phyloP scores from a whole-genome alignment of 1,139 yeast genomes.

The Zygosaccharomyces sapae region DNA sequence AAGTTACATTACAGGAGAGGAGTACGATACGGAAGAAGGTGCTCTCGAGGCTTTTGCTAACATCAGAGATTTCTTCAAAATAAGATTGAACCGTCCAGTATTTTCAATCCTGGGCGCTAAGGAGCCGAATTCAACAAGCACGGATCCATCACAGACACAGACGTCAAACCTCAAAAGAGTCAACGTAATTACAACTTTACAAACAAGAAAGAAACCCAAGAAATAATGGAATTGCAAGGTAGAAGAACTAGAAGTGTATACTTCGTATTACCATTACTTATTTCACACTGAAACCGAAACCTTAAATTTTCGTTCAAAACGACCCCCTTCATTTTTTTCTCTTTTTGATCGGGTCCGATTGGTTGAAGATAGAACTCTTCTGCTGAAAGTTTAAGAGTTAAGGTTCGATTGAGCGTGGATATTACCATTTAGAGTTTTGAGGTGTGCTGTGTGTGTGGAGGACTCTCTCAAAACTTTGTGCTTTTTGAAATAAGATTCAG shows the following conservation, averaged over 20 bases:
- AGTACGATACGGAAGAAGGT: conserved; percentile 40
- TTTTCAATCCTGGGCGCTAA: conserved; percentile 5
- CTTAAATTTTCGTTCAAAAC: conserved; percentile 1
- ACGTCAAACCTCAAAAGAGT: not conserved
- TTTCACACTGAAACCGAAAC: not conserved
- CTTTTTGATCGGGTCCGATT: conserved; percentile 17
- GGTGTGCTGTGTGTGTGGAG: not conserved
- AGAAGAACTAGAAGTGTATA: too few species aligned
- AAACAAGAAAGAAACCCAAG: conserved; percentile 12
- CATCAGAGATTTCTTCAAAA: conserved; percentile 24
- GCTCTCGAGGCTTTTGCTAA: conserved; percentile 37
- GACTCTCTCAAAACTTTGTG: not conserved
- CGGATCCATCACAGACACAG: too few species aligned
- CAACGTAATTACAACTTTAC: conserved; percentile 6
- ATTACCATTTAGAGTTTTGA: not conserved
- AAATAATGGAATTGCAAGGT: not conserved
- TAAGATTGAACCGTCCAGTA: conserved; percentile 8
- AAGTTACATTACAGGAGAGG: conserved; percentile 42
- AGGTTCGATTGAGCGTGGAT: not conserved
- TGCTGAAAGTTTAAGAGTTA: not conserved
- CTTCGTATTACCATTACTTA: not conserved
- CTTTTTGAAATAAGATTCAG: not conserved
- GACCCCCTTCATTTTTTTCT: not conserved
- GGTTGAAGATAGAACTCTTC: conserved; percentile 2
- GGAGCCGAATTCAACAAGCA: not conserved